phyloP scores from a whole-genome alignment of 257 asterid genomes.

The Fraxinus pennsylvanica region DNA sequence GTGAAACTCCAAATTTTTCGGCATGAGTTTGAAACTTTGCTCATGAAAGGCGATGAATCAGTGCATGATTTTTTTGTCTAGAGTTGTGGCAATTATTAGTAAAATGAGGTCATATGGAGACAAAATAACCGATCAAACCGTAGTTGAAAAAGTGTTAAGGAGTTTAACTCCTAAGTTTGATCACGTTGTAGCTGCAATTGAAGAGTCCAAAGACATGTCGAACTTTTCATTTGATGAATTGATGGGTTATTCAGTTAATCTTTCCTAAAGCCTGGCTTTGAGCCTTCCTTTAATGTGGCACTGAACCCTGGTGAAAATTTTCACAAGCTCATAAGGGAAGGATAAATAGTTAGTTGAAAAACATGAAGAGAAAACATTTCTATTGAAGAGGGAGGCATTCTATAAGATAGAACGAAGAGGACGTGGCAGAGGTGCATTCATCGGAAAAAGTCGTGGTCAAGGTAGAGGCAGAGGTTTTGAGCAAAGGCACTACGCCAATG shows the following conservation, averaged over 20 bases:
- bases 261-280: too few species aligned
- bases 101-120: conserved; percentile 11
- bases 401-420: background rate
- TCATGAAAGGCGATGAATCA: conserved; percentile 3
- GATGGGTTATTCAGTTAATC: conserved; percentile 23
- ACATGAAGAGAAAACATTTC: background rate
- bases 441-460: background rate
- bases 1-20: background rate
- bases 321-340: conserved; percentile 13
- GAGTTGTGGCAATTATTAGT: conserved; percentile 5
- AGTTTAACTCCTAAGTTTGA: conserved; percentile 10
- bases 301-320: too few species aligned
- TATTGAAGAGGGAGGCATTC: background rate
- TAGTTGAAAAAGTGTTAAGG: background rate
- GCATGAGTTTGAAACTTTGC: background rate
- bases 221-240: conserved; percentile 13
- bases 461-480: background rate
- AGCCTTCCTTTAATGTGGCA: too few species aligned
- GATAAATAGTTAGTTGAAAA: background rate
- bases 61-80: background rate
- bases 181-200: conserved; percentile 3
- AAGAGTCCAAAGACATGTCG: background rate
- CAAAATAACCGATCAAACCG: background rate
- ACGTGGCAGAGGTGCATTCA: background rate
- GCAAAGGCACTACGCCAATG: too few species aligned